Percentiles rank a stretch among this genome's conserved stretches.
Conservation (phyloP, 2,329 filamentous ascomycete species). For the Ascomycota sp. region DNA sequence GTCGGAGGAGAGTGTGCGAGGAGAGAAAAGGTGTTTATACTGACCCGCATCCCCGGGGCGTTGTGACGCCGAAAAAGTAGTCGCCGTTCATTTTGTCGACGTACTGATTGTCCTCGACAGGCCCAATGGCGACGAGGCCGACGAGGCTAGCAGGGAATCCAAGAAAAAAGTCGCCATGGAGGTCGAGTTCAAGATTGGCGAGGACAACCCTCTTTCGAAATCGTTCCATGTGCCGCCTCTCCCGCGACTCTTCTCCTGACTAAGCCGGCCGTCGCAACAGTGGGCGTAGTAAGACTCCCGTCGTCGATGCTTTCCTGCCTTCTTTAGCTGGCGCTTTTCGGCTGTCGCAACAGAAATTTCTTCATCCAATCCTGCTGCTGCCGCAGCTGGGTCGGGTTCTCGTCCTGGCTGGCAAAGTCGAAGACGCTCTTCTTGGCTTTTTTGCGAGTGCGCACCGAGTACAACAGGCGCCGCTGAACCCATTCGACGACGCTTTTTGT, state of each 20-base stretch:
- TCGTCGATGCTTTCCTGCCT: neutral
- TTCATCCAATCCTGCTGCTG: constrained; percentile 30
- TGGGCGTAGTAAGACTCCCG: neutral
- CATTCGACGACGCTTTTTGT: constrained; percentile 56
- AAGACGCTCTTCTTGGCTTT: constrained; percentile 30
- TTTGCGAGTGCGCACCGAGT: constrained; percentile 44
- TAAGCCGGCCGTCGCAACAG: neutral
- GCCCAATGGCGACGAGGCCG: constrained; percentile 33
- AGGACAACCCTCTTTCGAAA: constrained; percentile 57
- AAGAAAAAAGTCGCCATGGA: constrained; percentile 56
- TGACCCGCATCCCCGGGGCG: constrained; percentile 31
- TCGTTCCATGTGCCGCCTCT: constrained; percentile 37
- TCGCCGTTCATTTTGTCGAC: constrained; percentile 24
- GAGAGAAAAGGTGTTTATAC: constrained; percentile 11
- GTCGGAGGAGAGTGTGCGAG: neutral
- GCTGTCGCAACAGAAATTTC: constrained; percentile 17
- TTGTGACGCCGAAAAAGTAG: constrained; percentile 33
- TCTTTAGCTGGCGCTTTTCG: neutral
- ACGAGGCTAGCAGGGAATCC: constrained; percentile 52
- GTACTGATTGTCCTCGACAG: constrained; percentile 26
- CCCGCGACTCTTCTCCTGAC: neutral
- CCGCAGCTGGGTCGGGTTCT: constrained; percentile 18
- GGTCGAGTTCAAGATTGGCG: constrained; percentile 47
- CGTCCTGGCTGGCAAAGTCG: constrained; percentile 13
- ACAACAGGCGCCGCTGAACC: constrained; percentile 49